phyloP scores from a whole-genome alignment of 208 protist genomes.

The Crithidia thermophila region DNA sequence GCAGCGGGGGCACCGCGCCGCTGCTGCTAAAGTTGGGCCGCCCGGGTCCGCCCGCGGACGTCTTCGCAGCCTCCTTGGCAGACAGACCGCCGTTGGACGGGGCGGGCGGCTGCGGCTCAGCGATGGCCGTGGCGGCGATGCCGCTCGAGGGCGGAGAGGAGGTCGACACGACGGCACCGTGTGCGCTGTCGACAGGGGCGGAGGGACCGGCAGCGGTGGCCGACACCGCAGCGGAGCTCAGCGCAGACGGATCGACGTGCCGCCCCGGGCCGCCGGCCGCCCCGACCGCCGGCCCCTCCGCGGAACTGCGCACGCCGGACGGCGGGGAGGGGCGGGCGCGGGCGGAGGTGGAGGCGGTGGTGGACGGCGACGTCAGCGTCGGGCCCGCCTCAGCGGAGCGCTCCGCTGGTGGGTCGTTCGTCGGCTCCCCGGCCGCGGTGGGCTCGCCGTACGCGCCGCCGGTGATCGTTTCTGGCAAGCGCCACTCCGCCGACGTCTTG shows the following conservation, averaged over 20 bases:
- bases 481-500: too few species aligned
- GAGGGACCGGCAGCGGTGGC: too few species aligned
- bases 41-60: neutral
- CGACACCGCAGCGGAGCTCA: too few species aligned
- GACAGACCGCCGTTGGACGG: neutral
- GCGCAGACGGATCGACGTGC: conserved; percentile 6
- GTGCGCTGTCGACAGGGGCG: neutral
- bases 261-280: conserved; percentile 4
- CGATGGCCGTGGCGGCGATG: too few species aligned
- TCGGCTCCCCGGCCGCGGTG: neutral
- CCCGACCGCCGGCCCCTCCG: neutral
- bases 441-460: neutral
- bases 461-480: neutral
- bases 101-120: too few species aligned
- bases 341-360: neutral
- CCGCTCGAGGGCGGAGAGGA: neutral
- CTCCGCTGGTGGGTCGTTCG: neutral
- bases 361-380: neutral
- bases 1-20: neutral
- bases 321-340: neutral
- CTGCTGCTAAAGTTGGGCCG: conserved; percentile 9
- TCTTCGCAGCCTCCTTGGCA: too few species aligned
- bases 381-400: neutral
- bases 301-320: neutral
- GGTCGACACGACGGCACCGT: neutral